These are phyloP conservation scores for Stropharia rugosoannulata DNA, from an alignment of 768 basidiomycete genomes.

Conservation along the genomic window DNA sequence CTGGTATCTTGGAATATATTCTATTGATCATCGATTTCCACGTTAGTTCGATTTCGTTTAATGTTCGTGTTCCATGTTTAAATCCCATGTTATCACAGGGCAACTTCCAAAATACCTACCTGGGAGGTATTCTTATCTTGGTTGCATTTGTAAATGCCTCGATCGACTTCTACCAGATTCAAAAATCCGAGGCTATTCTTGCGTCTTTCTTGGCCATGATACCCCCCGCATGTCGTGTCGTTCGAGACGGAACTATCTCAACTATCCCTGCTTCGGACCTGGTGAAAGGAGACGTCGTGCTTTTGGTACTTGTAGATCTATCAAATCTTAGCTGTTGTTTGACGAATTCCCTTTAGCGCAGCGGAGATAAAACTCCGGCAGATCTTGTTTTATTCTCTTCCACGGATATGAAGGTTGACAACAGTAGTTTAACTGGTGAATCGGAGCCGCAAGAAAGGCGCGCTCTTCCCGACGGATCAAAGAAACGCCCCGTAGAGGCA, in stretches of 20 bases:
- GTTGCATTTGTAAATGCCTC: conserved; percentile 70
- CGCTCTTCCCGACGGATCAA: conserved; percentile 44
- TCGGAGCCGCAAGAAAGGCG: conserved; percentile 66
- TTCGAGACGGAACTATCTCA: conserved; percentile 55
- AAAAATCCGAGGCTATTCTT: conserved; percentile 72
- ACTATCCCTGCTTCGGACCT: conserved; percentile 60
- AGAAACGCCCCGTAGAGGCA: conserved; percentile 55
- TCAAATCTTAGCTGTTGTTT: background rate
- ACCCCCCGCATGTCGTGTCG: conserved; percentile 63
- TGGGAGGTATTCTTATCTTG: conserved; percentile 65
- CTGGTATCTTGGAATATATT: conserved; percentile 65
- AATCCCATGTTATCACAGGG: conserved; percentile 27
- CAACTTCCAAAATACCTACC: conserved; percentile 66
- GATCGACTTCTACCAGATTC: conserved; percentile 72
- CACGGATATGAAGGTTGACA: conserved; percentile 68
- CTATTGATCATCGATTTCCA: conserved; percentile 63
- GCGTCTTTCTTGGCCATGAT: conserved; percentile 76
- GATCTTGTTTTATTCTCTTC: conserved; percentile 60
- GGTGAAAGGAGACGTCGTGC: conserved; percentile 66
- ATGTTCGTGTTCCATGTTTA: background rate
- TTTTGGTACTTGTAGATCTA: conserved; percentile 42
- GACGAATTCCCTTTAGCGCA: conserved; percentile 38
- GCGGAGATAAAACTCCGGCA: conserved; percentile 71
- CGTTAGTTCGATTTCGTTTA: conserved; percentile 28
- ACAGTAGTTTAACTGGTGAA: conserved; percentile 70